Evolutionary conservation across 1,139 yeast species (phyloP), one percentile per base, ranked within the genome.

Genomic region (Yamadazyma buinensis): DNA sequence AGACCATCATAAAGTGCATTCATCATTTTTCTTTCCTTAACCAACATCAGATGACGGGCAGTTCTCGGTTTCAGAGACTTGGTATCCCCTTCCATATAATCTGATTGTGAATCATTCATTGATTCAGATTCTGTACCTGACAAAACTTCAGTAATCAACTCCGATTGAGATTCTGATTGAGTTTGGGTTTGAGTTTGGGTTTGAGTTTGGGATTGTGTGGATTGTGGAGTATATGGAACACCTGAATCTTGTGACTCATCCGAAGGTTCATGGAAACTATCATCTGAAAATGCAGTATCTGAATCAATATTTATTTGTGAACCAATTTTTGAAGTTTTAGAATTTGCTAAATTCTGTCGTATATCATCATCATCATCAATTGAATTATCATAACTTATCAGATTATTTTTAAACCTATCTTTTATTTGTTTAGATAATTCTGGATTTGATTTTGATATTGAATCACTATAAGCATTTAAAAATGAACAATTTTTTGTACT

Each of bases 1-100:
- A 5, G 5, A 7, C 24, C 37, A 14, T 37, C 39, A 25, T 33
- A 38, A 15, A 40, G 37, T 23, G 34, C 37, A 22, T 27, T 27
- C 22, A 37, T 38, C 9, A 30, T 32, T 25, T 27, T 27, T 17
- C 34, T 24, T 20, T 37, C 41, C 13, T 31, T 29, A 2, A 27
- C 11, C 22, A 19, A 24, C 23, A 28, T 34, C 33, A 25, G 32
- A 28, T 31, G 24, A 11, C 33, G 15, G 4, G 19, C 19, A n/a
- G 8, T 17, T 11, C 17, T 33, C 7, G 35, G 8, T 7, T 13
- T 14, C 8, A 28, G 24, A 7, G 35, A 23, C 15, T 23, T 23
- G 11, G 18, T 14, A 7, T 26, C 8, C 19, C 13, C 29, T 3
- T 15, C 21, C 20, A 23, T 19, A 25, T 35, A 28, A 13, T 30